These are phyloP conservation scores for bread wheat (Triticum aestivum) DNA, from an alignment of 176 grass and related monocot species.

Conservation along the genomic window DNA sequence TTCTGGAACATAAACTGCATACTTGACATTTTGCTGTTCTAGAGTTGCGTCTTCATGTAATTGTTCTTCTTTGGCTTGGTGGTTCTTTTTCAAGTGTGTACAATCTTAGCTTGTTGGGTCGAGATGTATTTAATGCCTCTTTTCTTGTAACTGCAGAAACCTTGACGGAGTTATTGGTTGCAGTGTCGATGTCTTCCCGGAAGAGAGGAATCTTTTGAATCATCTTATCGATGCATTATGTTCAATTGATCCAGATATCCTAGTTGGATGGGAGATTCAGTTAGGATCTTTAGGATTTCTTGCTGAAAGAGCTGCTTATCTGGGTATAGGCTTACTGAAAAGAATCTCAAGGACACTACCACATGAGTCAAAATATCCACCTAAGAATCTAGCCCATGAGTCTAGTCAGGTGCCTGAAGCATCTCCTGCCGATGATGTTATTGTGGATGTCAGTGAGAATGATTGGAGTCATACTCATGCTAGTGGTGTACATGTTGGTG, in stretches of 20 bases:
- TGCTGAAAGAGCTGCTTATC: slow-evolving; percentile 82
- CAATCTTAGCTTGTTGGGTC: neutral
- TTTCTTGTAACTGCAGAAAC: slow-evolving; percentile 58
- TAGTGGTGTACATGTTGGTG: slow-evolving; percentile 86
- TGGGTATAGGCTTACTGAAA: slow-evolving; percentile 80
- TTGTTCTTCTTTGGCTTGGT: neutral
- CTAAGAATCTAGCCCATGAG: slow-evolving; percentile 46
- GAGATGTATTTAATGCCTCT: slow-evolving; percentile 16
- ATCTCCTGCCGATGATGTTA: slow-evolving; percentile 50
- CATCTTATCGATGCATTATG: slow-evolving; percentile 64
- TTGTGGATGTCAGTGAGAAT: slow-evolving; percentile 49
- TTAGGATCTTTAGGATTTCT: slow-evolving; percentile 82
- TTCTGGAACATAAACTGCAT: neutral
- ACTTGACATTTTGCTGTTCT: neutral
- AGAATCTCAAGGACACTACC: slow-evolving; percentile 79
- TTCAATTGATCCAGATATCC: slow-evolving; percentile 83
- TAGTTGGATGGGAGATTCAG: slow-evolving; percentile 93
- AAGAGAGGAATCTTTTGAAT: slow-evolving; percentile 77
- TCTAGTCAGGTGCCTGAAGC: slow-evolving; percentile 43
- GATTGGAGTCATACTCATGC: slow-evolving; percentile 75
- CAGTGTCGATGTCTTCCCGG: slow-evolving; percentile 47
- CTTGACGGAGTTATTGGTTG: slow-evolving; percentile 59
- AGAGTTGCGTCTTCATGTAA: neutral
- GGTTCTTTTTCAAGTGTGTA: slow-evolving; percentile 3
- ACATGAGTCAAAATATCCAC: slow-evolving; percentile 49